Conservation (phyloP, 2,329 filamentous ascomycete species). For the Saccharata proteae region DNA sequence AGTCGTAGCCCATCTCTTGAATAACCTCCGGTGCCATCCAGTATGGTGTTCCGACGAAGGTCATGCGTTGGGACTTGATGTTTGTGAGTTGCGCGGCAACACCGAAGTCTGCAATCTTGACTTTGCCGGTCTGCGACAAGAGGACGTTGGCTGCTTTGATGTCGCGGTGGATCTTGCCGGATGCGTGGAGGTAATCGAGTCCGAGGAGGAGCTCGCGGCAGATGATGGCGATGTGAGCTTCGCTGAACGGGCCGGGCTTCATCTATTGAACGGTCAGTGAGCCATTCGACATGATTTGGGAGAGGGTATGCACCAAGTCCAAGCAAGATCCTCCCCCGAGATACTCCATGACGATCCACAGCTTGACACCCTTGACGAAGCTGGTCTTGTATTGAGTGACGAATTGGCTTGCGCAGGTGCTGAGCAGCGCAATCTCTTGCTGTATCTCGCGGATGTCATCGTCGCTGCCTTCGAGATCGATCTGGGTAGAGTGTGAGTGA, state of each 20-base stretch:
- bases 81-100: constrained; percentile 94
- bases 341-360: constrained; percentile 99
- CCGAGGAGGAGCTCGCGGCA: constrained; percentile 83
- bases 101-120: constrained; percentile 94
- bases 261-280: constrained; percentile 42
- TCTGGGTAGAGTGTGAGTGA: constrained; percentile 33
- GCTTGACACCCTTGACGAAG: constrained; percentile 87
- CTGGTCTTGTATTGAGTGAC: constrained; percentile 95
- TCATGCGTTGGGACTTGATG: constrained; percentile 94
- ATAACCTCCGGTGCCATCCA: constrained; percentile 99
- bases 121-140: constrained; percentile 79
- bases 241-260: constrained; percentile 79
- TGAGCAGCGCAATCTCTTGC: constrained; percentile 88
- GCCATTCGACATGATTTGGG: no score
- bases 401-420: constrained; percentile 85
- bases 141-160: constrained; percentile 95
- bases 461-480: constrained; percentile 96
- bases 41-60: constrained; percentile 94
- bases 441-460: constrained; percentile 98
- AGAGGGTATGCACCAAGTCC: constrained; percentile 55
- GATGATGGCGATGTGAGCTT: constrained; percentile 85
- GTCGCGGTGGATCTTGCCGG: constrained; percentile 90
- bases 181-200: constrained; percentile 82
- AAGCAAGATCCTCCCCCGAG: constrained; percentile 90
- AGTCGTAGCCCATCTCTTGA: constrained; percentile 93